A percentile compares a stretch with the other conserved stretches of the same genome.
Conservation (phyloP, 495 filamentous ascomycete species). For the Hyphodiscus hymeniophilus region DNA sequence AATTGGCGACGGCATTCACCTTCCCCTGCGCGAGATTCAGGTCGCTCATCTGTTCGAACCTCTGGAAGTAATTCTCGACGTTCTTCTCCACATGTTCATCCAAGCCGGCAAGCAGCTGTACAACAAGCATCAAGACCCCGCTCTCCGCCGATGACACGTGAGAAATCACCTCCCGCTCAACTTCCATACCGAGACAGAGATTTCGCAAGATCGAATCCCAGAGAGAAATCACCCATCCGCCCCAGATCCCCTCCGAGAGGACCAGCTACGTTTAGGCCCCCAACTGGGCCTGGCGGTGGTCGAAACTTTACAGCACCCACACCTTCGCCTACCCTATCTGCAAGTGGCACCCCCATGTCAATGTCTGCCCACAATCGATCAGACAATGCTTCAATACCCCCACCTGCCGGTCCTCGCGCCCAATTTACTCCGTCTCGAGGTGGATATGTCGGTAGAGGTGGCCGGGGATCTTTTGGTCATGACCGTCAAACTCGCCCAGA, state of each 20-base stretch:
- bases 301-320: constrained; percentile 20
- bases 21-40: constrained; percentile 19
- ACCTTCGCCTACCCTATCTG: neutral
- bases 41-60: constrained; percentile 19
- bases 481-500: constrained; percentile 14
- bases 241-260: constrained; percentile 23
- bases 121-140: constrained; percentile 15
- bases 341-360: neutral
- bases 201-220: constrained; percentile 16
- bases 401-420: constrained; percentile 22
- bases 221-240: constrained; percentile 20
- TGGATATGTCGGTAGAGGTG: constrained; percentile 8
- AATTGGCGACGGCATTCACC: constrained; percentile 20
- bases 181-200: constrained; percentile 13
- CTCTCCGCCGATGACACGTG: constrained; percentile 15
- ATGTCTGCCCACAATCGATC: constrained; percentile 13
- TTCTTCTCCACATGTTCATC: constrained; percentile 22
- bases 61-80: constrained; percentile 22
- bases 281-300: constrained; percentile 17
- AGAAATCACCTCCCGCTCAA: constrained; percentile 12
- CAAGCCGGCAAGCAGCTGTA: constrained; percentile 9
- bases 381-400: constrained; percentile 10
- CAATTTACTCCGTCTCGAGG: constrained; percentile 11
- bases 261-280: constrained; percentile 16
- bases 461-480: constrained; percentile 13